Base-by-base conservation (phyloP, 1,284 basidiomycete species). In the Flammula alnicola region DNA sequence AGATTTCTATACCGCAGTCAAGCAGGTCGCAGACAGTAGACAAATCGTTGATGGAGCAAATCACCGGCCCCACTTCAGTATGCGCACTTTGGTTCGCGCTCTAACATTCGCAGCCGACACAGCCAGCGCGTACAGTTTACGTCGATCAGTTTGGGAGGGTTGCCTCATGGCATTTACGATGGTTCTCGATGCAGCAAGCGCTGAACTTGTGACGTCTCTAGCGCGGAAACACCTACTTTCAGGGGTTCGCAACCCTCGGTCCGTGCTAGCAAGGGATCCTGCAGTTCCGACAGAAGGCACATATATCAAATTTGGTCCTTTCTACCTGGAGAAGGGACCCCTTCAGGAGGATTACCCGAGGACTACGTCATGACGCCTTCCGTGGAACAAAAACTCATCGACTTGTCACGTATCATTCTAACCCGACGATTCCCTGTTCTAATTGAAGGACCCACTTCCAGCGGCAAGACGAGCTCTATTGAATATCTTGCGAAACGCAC, bases 161-260 rank as follows among this genome's bases (percentile, higher is more conserved):
- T 95, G 92, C 64, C 66, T 96, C 54, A 99, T 99, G 97, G 88
- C 94, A 0, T 99, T 99, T 69, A 97, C 93, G 3, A 97, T 98
- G 92, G 84, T 91, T 1, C 79, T 99, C 31, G 93, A 98, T 61
- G 74, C 73, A 1, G 70, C 78, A n/a, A 95, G 93, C 61, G 79
- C 84, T 0, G 75, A 79, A 40, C 66, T 81, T n/a, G 91, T 93
- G 2, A 81, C 78, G 5, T 72, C 71, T 10, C 74, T 95, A 10
- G 88, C 90, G 9, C 85, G 90, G 57, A 86, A 84, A 60, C 81
- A 95, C 66, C 77, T 98, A n/a, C 78, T 99, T 12, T 75, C 82
- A 4, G 87, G 87, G 8, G 88, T 95, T 26, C 85, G 88, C 56
- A 98, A 99, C 63, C 78, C 84, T 6, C 78, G 79, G 8, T 91